Evolutionary conservation across 2,329 filamentous ascomycete genomes (phyloP).

Genomic region (Gnomoniopsis sp.): DNA sequence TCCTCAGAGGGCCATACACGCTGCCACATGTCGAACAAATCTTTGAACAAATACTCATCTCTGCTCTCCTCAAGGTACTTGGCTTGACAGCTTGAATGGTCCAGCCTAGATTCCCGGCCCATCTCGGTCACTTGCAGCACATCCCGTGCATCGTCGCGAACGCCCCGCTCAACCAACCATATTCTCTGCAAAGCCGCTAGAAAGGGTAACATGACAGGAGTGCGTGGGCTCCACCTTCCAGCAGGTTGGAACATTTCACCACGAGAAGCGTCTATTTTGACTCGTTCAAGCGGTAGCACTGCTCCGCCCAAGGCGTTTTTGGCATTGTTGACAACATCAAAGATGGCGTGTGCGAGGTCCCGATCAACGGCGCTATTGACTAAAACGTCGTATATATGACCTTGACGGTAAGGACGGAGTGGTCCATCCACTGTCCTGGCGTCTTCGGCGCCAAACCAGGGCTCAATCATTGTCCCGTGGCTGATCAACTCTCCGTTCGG

Average conservation of each 20-base stretch:
- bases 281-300: constrained; percentile 7
- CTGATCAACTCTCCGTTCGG: background rate
- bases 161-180: constrained; percentile 8
- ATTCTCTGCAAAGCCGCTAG: background rate
- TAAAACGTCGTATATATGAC: constrained; percentile 8
- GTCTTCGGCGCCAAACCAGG: constrained; percentile 10
- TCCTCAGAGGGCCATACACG: constrained; percentile 7
- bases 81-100: background rate
- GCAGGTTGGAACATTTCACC: background rate
- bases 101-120: background rate
- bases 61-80: background rate
- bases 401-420: constrained; percentile 1
- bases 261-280: background rate
- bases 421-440: background rate
- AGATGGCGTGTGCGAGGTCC: constrained; percentile 11
- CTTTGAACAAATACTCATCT: no score
- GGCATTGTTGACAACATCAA: constrained; percentile 3
- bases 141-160: constrained; percentile 12
- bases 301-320: background rate
- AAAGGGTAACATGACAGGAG: background rate
- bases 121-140: constrained; percentile 6
- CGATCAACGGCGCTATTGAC: constrained; percentile 14
- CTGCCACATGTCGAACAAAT: background rate
- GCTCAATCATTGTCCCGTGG: background rate
- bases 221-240: no score